Evolutionary conservation across 192 early-diverging fungal species (phyloP).

Genomic region (Coemansia sp.): DNA sequence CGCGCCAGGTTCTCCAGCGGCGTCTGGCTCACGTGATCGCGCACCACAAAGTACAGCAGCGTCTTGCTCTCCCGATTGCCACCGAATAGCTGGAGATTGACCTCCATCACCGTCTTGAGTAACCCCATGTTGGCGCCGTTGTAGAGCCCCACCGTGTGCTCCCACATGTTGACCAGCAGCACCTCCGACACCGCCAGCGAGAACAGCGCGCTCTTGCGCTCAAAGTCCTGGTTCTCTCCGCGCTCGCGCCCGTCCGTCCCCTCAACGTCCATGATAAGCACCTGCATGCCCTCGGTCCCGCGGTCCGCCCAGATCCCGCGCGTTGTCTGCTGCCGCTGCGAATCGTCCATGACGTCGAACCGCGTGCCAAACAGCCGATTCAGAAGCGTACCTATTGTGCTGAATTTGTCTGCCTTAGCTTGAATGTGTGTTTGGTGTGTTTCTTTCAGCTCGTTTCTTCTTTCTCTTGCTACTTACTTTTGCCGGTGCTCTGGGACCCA

Average conservation of each 20-base stretch:
- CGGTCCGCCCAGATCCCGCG: constrained; percentile 98
- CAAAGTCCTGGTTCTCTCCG: constrained; percentile 99
- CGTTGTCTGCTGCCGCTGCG: constrained; percentile 85
- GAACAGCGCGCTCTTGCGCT: constrained; percentile 97
- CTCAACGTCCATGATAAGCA: constrained; percentile 97
- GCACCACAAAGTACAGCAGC: constrained; percentile 91
- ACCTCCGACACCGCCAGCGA: constrained; percentile 94
- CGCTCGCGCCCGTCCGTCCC: constrained; percentile 98
- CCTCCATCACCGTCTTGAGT: constrained; percentile 97
- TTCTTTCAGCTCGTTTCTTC: too few relatives aligned
- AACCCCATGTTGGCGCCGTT: constrained; percentile 99
- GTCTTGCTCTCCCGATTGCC: constrained; percentile 83
- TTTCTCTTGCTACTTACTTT: constrained; percentile 71
- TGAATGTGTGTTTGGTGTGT: too few relatives aligned
- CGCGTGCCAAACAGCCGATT: constrained; percentile 93
- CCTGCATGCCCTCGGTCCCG: constrained; percentile 67
- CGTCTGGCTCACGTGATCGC: constrained; percentile 89
- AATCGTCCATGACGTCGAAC: constrained; percentile 96
- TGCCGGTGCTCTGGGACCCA: constrained; percentile 98
- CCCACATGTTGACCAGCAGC: constrained; percentile 98
- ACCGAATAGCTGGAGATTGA: constrained; percentile 97
- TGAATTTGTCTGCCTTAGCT: too few relatives aligned
- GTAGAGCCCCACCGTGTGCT: constrained; percentile 96
- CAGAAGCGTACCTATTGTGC: constrained; percentile 78
- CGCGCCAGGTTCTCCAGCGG: constrained; percentile 78